Evolutionary conservation across 2,329 filamentous ascomycete species (phyloP).

Genomic region (Xylariaceae sp.): DNA sequence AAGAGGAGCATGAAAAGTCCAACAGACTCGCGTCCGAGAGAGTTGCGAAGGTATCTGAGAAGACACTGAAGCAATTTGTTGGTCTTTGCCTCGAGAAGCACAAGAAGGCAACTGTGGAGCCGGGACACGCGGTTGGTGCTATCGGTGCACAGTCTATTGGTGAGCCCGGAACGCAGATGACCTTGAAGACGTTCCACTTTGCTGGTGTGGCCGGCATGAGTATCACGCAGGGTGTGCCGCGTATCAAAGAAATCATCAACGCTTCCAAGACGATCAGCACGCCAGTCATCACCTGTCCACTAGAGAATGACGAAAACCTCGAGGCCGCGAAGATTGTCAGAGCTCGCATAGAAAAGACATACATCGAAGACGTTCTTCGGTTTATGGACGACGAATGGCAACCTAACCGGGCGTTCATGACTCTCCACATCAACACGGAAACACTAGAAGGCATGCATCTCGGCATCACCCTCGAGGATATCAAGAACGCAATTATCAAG

Average conservation of each 20-base stretch:
- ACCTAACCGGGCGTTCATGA: constrained; percentile 65
- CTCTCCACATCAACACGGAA: constrained; percentile 72
- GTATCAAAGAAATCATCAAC: constrained; percentile 99
- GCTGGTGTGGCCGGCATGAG: constrained; percentile 99
- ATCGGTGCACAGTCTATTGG: constrained; percentile 97
- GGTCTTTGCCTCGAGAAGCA: constrained; percentile 81
- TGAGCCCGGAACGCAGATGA: constrained; percentile 98
- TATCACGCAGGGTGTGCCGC: constrained; percentile 96
- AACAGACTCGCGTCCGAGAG: constrained; percentile 43
- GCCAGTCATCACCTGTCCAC: constrained; percentile 80
- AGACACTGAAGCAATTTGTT: constrained; percentile 70
- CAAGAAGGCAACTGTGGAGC: constrained; percentile 82
- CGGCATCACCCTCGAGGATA: constrained; percentile 66
- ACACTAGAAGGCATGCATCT: constrained; percentile 75
- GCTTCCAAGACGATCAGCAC: constrained; percentile 91
- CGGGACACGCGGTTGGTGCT: constrained; percentile 90
- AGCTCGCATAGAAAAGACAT: constrained; percentile 91
- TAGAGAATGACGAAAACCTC: constrained; percentile 68
- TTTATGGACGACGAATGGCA: constrained; percentile 87
- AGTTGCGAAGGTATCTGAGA: constrained; percentile 74
- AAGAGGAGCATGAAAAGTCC: constrained; percentile 19
- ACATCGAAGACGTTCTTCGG: constrained; percentile 69
- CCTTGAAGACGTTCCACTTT: constrained; percentile 98
- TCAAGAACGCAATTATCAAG: constrained; percentile 66
- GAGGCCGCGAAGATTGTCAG: constrained; percentile 85